Base-by-base conservation (phyloP, 805 yeast species). In the Candida wancherniae region DNA sequence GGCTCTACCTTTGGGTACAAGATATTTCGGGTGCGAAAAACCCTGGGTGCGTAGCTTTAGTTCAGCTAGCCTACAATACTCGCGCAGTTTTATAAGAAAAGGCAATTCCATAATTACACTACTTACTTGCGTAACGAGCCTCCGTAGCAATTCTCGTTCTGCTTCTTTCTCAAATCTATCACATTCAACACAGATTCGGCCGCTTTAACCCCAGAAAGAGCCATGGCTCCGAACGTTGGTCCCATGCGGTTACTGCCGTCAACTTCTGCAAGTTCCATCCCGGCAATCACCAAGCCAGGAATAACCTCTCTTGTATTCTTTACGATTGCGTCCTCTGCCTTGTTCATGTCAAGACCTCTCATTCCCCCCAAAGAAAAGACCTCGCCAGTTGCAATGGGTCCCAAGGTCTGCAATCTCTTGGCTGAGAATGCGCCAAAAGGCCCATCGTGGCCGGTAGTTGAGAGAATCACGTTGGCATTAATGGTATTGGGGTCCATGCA, bases 401-500 rank as follows among this genome's bases (percentile, higher is more conserved):
- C 55, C 33, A 61, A 51, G 22, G 49, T 45, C 31, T 60, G 57
- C 43, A 63, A 50, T 58, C 88, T 72, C 67, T 81, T 81, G 41
- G 82, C 86, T 39, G 77, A 71, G 62, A 79, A 80, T 6, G 88
- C 87, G 37, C 88, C 88, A 60, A 80, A 78, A 31, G 86, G 87
- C 48, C 90, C 88, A 53, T 81, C 90, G 51, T 81, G 88, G 37
- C 88, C 90, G 19, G 85, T 75, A 40, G 86, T 75, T 10, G 86
- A 79, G 36, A 82, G 63, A 35, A 81, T 75, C 34, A 82, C 75
- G 51, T 64, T 54, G 39, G 68, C 65, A 49, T 80, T 81, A 64
- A 81, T 77, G 39, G 85, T 80, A 63, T 80, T 80, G 29, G 88
- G 87, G 53, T 80, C 88, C 87, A 81, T 81, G 55, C 88, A 81